These are phyloP conservation scores for Panaeolus papilionaceus DNA, from an alignment of 768 basidiomycete genomes.

Conservation along the genomic window DNA sequence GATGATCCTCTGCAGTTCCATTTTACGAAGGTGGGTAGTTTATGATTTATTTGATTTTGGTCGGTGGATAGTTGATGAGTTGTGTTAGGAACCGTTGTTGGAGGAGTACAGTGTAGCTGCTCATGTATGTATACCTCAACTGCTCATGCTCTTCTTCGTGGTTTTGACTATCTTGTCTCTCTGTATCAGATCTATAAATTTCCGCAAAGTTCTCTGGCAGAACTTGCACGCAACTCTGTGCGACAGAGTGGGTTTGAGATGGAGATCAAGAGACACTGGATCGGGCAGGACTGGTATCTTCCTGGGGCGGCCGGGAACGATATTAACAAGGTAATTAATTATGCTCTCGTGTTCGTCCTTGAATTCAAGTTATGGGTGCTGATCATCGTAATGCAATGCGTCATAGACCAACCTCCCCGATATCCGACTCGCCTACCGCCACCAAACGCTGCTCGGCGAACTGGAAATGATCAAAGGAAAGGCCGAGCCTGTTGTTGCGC, in stretches of 20 bases:
- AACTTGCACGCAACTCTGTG: slow-evolving; percentile 98
- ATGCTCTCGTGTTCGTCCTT: background rate
- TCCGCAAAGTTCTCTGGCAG: slow-evolving; percentile 92
- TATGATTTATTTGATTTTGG: too few relatives aligned
- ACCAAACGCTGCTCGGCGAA: slow-evolving; percentile 88
- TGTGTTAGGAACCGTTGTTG: slow-evolving; percentile 80
- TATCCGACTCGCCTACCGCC: slow-evolving; percentile 88
- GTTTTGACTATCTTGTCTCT: too few relatives aligned
- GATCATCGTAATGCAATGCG: background rate
- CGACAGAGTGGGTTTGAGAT: slow-evolving; percentile 98
- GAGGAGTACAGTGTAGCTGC: slow-evolving; percentile 99
- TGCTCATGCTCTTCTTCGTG: slow-evolving; percentile 2
- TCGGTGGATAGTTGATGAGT: too few relatives aligned
- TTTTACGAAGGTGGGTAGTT: slow-evolving; percentile 97
- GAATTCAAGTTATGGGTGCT: background rate
- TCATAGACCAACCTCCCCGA: slow-evolving; percentile 96
- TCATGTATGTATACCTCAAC: slow-evolving; percentile 61
- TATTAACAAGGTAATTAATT: slow-evolving; percentile 80
- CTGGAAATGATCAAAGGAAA: slow-evolving; percentile 66
- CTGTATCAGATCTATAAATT: slow-evolving; percentile 87
- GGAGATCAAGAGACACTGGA: slow-evolving; percentile 95
- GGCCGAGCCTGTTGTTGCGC: slow-evolving; percentile 20
- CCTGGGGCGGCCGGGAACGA: slow-evolving; percentile 95
- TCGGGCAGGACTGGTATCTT: slow-evolving; percentile 92
- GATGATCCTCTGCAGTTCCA: slow-evolving; percentile 98